Conservation (phyloP, 257 asterid species). For the Fraxinus pennsylvanica region DNA sequence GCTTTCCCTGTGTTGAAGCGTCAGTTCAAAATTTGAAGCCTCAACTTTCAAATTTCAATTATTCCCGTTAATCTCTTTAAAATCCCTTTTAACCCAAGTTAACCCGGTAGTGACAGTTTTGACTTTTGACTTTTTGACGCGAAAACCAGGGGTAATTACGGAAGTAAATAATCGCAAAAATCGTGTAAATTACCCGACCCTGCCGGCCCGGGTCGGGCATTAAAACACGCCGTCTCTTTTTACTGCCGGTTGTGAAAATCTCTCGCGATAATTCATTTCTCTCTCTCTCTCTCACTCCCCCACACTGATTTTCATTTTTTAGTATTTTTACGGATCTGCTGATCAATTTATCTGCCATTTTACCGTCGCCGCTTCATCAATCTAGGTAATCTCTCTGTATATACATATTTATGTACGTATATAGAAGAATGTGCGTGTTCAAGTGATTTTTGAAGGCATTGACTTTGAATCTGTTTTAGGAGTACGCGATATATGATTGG, state of each 20-base stretch:
- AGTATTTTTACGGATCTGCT: constrained; percentile 2
- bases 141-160: constrained; percentile 30
- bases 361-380: constrained; percentile 27
- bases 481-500: constrained; percentile 10
- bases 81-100: neutral
- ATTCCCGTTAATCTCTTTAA: constrained; percentile 10
- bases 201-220: constrained; percentile 58
- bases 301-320: constrained; percentile 6
- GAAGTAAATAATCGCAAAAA: constrained; percentile 28
- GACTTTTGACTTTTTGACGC: constrained; percentile 25
- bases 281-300: neutral
- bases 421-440: neutral
- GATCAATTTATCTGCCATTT: constrained; percentile 18
- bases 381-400: constrained; percentile 20
- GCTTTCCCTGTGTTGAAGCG: constrained; percentile 31
- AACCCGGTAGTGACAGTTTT: constrained; percentile 18
- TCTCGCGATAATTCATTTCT: neutral
- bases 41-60: constrained; percentile 32
- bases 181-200: constrained; percentile 37
- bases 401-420: neutral
- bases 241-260: constrained; percentile 47
- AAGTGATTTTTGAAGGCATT: neutral
- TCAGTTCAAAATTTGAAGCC: constrained; percentile 39
- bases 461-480: constrained; percentile 26
- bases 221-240: constrained; percentile 44